Evolutionary conservation across 768 basidiomycete genomes (phyloP).

Genomic region (Tylopilus subfusipes): DNA sequence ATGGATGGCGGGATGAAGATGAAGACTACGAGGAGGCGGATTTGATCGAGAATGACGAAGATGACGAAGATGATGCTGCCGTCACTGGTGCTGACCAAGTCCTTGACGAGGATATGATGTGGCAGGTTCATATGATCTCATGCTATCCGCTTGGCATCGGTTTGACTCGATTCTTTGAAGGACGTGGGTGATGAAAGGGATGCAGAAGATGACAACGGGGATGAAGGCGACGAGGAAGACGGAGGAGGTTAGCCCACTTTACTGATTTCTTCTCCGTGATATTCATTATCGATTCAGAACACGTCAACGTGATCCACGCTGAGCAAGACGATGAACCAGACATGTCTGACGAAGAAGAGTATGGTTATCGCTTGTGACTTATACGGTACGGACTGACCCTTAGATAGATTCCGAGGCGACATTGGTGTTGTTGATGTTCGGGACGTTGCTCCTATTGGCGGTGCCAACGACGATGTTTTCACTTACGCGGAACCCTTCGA

Average conservation of each 20-base stretch:
- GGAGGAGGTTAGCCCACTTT: conserved; percentile 16
- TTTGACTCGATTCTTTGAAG: conserved; percentile 30
- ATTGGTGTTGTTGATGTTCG: conserved; percentile 37
- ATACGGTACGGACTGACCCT: conserved; percentile 13
- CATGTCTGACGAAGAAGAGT: conserved; percentile 68
- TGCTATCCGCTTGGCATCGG: not conserved
- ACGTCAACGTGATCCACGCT: conserved; percentile 59
- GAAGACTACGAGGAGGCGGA: conserved; percentile 63
- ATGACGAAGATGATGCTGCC: conserved; percentile 42
- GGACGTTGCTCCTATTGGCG: conserved; percentile 29
- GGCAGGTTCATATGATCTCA: conserved; percentile 45
- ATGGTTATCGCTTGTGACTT: conserved; percentile 22
- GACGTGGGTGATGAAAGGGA: conserved; percentile 56
- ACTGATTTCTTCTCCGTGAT: not conserved
- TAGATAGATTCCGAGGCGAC: conserved; percentile 39
- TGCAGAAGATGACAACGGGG: conserved; percentile 57
- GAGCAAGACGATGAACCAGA: conserved; percentile 62
- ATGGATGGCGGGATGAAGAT: conserved; percentile 56
- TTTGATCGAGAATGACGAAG: conserved; percentile 58
- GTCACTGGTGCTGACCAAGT: conserved; percentile 48
- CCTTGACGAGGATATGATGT: conserved; percentile 51
- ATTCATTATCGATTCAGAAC: conserved; percentile 30
- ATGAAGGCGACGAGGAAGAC: conserved; percentile 45
- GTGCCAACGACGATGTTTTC: conserved; percentile 47
- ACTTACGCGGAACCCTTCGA: conserved; percentile 53